phyloP scores from a whole-genome alignment of 345 rosid genomes.

The Eutrema japonicum region DNA sequence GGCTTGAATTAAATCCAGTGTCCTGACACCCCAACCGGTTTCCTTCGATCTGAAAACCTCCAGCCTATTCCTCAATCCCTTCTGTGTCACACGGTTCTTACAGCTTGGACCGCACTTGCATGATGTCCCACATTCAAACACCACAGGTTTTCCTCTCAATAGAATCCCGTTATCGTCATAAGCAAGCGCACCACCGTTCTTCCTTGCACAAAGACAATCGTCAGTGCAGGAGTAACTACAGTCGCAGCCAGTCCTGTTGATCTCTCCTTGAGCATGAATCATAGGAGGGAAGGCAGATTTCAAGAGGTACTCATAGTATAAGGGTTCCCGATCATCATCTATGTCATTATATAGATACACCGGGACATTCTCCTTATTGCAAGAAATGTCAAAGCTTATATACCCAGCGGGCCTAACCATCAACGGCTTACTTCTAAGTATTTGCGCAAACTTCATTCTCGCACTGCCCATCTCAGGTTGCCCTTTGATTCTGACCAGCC shows the following conservation, averaged over 20 bases:
- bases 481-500: slow-evolving; percentile 71
- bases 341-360: slow-evolving; percentile 80
- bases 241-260: slow-evolving; percentile 47
- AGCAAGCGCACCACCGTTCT: slow-evolving; percentile 84
- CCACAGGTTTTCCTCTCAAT: slow-evolving; percentile 76
- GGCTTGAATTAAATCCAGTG: slow-evolving; percentile 77
- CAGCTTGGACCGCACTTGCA: slow-evolving; percentile 74
- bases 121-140: slow-evolving; percentile 77
- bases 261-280: slow-evolving; percentile 40
- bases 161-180: slow-evolving; percentile 65
- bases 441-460: slow-evolving; percentile 60
- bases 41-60: slow-evolving; percentile 85
- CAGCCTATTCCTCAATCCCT: slow-evolving; percentile 65
- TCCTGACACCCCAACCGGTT: slow-evolving; percentile 85
- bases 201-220: slow-evolving; percentile 72
- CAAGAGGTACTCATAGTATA: slow-evolving; percentile 63
- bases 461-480: slow-evolving; percentile 81
- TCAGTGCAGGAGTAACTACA: slow-evolving; percentile 65
- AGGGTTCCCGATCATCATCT: slow-evolving; percentile 67
- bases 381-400: slow-evolving; percentile 68
- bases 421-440: slow-evolving; percentile 55
- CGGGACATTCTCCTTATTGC: slow-evolving; percentile 58
- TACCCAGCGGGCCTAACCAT: slow-evolving; percentile 67
- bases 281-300: slow-evolving; percentile 61
- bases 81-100: slow-evolving; percentile 71